Base-by-base conservation (phyloP, 805 yeast species). In the Metschnikowia chrysomelidarum region DNA sequence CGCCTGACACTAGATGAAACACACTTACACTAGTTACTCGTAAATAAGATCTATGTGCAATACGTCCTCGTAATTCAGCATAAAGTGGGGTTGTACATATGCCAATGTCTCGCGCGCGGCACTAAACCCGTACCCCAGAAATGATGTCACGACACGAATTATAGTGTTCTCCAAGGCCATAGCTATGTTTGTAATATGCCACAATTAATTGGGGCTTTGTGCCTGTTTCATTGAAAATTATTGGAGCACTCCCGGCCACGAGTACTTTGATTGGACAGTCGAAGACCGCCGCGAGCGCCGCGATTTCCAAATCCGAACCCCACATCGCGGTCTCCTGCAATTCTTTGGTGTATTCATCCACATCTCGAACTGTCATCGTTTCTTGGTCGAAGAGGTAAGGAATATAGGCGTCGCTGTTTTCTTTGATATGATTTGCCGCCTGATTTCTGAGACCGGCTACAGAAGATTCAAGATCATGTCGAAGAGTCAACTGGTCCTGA, bases 291-390 rank as follows among this genome's bases (percentile, higher is more conserved):
- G 94, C 72, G 25, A 89, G 66, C 0, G 97, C 96, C 53, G 86
- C 59, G 13, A 91, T 79, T 64, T 91, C 98, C 67, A 87, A 67
- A 50, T 93, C 97, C 7, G 96, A 93, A 17, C 98, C 98, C 98
- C 98, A 91, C 69, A 85, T 76, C 0, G 95, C 80, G 0, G 96
- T 87, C n/a, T 58, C 67, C 40, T 75, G 83, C 39, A 91, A 69
- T 43, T 80, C 82, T 3, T 66, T 58, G 3, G 86, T 73, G 56
- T 93, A 93, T 15, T 75, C 76, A 24, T 75, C 80, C 19, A 89
- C 60, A 44, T 84, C 83, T 31, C 72, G 70, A 41, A 86, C 47
- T 6, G 74, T 64, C 67, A 80, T 70, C 1, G 89, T 82, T 10
- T 63, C 67, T 47, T 87, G 96, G 55, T 87, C 95, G 51, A 87